phyloP scores from a whole-genome alignment of 1,139 yeast genomes.

The Pneumocystis jirovecii region DNA sequence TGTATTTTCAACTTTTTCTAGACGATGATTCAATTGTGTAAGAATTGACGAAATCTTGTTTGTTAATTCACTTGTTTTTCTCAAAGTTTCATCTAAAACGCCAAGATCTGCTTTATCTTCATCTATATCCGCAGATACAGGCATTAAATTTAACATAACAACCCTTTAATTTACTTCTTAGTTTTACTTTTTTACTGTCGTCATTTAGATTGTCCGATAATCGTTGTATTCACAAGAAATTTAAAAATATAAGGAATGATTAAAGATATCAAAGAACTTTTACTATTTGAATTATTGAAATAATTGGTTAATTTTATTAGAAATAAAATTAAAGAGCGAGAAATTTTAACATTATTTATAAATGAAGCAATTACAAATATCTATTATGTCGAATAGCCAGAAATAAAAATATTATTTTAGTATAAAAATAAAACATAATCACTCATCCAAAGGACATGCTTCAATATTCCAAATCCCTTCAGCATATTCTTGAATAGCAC shows the following conservation, averaged over 20 bases:
- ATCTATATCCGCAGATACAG: slow-evolving; percentile 25
- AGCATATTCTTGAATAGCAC: slow-evolving; percentile 86
- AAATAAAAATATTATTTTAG: not conserved
- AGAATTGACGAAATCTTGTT: slow-evolving; percentile 4
- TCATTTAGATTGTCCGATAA: not conserved
- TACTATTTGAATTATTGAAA: no score
- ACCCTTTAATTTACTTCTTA: not conserved
- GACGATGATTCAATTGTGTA: slow-evolving; percentile 6
- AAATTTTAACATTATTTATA: no score
- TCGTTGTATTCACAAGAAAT: not conserved
- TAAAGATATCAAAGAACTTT: no score
- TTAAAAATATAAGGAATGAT: no score
- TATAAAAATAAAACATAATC: not conserved
- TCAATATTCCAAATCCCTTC: slow-evolving; percentile 77
- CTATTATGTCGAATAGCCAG: not conserved
- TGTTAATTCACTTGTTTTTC: slow-evolving; percentile 8
- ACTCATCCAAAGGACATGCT: not conserved
- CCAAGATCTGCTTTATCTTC: slow-evolving; percentile 13
- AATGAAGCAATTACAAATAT: not conserved
- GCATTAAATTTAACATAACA: not conserved
- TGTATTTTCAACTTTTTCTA: slow-evolving; percentile 7
- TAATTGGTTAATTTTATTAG: no score
- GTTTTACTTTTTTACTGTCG: no score
- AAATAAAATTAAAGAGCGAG: not conserved
- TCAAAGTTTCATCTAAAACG: slow-evolving; percentile 8